phyloP scores from a whole-genome alignment of 805 yeast species.

The Zygotorulaspora florentina region DNA sequence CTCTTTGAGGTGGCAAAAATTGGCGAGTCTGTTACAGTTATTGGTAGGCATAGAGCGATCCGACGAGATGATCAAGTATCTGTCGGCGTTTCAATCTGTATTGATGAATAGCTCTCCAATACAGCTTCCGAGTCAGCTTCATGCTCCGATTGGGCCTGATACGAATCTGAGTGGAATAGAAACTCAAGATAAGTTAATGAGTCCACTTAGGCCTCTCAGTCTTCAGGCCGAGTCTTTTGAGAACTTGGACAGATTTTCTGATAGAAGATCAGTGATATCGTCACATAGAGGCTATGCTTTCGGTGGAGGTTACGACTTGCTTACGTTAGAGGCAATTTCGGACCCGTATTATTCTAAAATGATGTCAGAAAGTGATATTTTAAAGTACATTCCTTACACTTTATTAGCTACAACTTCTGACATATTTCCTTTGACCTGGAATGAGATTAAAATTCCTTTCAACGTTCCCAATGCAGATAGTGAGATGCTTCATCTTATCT shows the following conservation, averaged over 20 bases:
- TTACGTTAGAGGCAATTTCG: conserved; percentile 20
- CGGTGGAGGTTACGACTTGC: conserved; percentile 6
- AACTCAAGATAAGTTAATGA: conserved; percentile 15
- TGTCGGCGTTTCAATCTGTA: conserved; percentile 18
- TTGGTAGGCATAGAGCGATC: conserved; percentile 14
- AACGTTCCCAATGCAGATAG: conserved; percentile 53
- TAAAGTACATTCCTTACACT: conserved; percentile 48
- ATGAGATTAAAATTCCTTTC: conserved; percentile 43
- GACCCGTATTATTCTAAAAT: conserved; percentile 35
- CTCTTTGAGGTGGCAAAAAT: conserved; percentile 21
- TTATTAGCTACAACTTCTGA: conserved; percentile 61
- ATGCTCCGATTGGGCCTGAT: conserved; percentile 1
- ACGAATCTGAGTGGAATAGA: conserved; percentile 11
- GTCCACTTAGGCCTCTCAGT: conserved; percentile 22
- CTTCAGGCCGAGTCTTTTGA: conserved; percentile 40
- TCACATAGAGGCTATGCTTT: conserved; percentile 17
- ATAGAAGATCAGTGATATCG: conserved; percentile 37
- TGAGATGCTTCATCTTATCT: conserved; percentile 49
- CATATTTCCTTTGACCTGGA: conserved; percentile 43
- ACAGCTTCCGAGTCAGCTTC: conserved; percentile 11
- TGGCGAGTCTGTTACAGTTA: conserved; percentile 18
- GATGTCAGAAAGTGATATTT: conserved; percentile 40
- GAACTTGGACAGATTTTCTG: conserved; percentile 37
- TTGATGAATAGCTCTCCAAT: conserved; percentile 13
- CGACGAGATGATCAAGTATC: conserved; percentile 22